Base-by-base conservation (phyloP, 177 flowering plant genomes). In the Vitis hybrid region DNA sequence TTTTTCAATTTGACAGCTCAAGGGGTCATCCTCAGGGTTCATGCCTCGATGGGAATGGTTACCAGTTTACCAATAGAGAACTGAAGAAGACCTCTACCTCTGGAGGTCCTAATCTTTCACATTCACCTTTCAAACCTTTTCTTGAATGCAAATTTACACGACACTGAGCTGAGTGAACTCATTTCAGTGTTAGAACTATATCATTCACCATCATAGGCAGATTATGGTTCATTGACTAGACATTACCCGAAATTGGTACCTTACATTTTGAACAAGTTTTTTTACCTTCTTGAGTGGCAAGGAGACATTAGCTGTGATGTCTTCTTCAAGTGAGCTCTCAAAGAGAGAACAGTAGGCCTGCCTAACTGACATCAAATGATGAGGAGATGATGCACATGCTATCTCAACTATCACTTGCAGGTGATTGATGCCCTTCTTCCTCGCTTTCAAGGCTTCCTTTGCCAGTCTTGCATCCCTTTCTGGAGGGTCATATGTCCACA, bases 241-340 rank as follows among this genome's bases (percentile, higher is more conserved):
- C 45, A 40, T 40, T 40, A 40, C 45, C 13, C 0, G 8, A 6
- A 17, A 10, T 21, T 18, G 10, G 11, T 11, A 2, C n/a, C 23
- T 6, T 57, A 18, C 60, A 14, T 57, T 57, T 57, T 17, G 9
- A 23, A 10, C 18, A 2, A 15, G 15, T 26, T 52, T 62, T 52
- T 23, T 63, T 86, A 88, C 96, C 94, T 90, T 92, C 69, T 78
- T 75, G 10, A 85, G 66, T 8, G 92, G 88, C 32, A 48, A 60
- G 32, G 82, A 14, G 50, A 84, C 79, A 45, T 62, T 57, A 60
- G 74, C 64, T 21, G 67, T 58, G 50, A 94, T 83, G 62, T 89
- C 94, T 74, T 94, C 98, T 83, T 94, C 98, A 4, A 94, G 80
- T 11, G 98, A 91, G 76, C 84, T 77, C 60, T 90, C 77, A 65